Percentiles rank a stretch among this genome's conserved stretches.
These are phyloP conservation scores for Neolentinus lepideus DNA, from an alignment of 1,284 basidiomycete genomes.

Conservation along the genomic window DNA sequence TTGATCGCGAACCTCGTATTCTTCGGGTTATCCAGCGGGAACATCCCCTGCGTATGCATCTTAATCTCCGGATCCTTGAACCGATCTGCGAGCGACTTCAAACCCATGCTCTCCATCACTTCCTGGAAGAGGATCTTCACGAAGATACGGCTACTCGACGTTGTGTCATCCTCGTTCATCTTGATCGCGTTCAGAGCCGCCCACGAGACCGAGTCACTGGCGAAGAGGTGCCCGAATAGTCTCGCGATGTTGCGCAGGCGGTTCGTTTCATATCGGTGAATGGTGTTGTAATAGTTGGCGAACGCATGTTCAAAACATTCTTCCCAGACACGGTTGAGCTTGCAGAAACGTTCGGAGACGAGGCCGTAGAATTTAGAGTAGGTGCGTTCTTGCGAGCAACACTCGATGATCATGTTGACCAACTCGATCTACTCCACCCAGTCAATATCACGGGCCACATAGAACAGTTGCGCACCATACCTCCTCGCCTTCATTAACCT, in stretches of 20 bases:
- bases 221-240: slow-evolving; percentile 90
- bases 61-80: slow-evolving; percentile 85
- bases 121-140: slow-evolving; percentile 95
- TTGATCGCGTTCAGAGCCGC: slow-evolving; percentile 77
- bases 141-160: slow-evolving; percentile 94
- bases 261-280: slow-evolving; percentile 98
- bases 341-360: slow-evolving; percentile 93
- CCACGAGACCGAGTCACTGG: slow-evolving; percentile 89
- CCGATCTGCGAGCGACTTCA: slow-evolving; percentile 76
- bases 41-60: slow-evolving; percentile 75
- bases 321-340: slow-evolving; percentile 92
- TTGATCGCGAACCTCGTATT: slow-evolving; percentile 98
- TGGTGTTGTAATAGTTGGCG: slow-evolving; percentile 88
- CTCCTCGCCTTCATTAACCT: slow-evolving; percentile 89
- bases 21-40: slow-evolving; percentile 94
- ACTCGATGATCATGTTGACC: slow-evolving; percentile 98
- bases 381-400: slow-evolving; percentile 98
- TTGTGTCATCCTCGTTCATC: slow-evolving; percentile 98
- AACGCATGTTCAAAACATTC: slow-evolving; percentile 88
- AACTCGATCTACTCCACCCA: slow-evolving; percentile 71
- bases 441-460: slow-evolving; percentile 5
- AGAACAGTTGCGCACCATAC: slow-evolving; percentile 31
- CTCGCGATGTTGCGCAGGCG: slow-evolving; percentile 94
- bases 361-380: slow-evolving; percentile 96
- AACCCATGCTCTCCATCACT: slow-evolving; percentile 89